Percentiles rank a stretch among this genome's conserved stretches.
These are phyloP conservation scores for Iberis amara DNA, from an alignment of 441 rosid species.

Conservation along the genomic window DNA sequence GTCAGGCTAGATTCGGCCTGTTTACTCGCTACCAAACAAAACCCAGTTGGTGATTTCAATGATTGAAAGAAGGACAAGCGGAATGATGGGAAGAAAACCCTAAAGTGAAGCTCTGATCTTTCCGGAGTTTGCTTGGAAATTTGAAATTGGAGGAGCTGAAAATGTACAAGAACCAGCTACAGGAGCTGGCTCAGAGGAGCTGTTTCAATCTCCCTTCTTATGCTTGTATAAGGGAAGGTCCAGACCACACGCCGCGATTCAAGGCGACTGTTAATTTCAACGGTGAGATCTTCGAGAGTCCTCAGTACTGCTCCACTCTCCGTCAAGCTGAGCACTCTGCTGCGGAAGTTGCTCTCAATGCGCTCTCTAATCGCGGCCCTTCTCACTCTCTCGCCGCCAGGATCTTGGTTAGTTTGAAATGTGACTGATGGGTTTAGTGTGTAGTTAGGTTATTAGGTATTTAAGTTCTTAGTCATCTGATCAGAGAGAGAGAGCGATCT, in stretches of 20 bases:
- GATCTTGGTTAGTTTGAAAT: conserved; percentile 53
- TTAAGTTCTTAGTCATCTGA: conserved; percentile 4
- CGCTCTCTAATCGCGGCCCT: conserved; percentile 86
- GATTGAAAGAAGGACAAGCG: neutral
- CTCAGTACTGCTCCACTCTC: conserved; percentile 86
- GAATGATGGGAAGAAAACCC: conserved; percentile 4
- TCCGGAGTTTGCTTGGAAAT: neutral
- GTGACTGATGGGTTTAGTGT: neutral
- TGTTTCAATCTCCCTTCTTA: conserved; percentile 93
- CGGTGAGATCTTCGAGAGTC: conserved; percentile 93
- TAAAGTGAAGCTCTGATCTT: conserved; percentile 22
- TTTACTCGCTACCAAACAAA: neutral
- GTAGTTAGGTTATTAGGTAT: conserved; percentile 17
- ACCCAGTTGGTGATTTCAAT: neutral
- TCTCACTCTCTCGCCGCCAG: conserved; percentile 94
- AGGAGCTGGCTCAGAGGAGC: conserved; percentile 99
- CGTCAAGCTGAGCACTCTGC: conserved; percentile 99
- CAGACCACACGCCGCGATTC: conserved; percentile 97
- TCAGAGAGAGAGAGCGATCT: neutral
- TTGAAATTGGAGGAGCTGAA: conserved; percentile 10
- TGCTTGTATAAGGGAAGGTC: conserved; percentile 87
- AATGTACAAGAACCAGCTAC: conserved; percentile 96
- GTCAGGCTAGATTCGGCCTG: conserved; percentile 17
- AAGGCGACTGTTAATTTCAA: conserved; percentile 91
- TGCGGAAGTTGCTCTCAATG: conserved; percentile 87